Base-by-base conservation (phyloP, 2,329 filamentous ascomycete species). In the Colletotrichum truncatum region DNA sequence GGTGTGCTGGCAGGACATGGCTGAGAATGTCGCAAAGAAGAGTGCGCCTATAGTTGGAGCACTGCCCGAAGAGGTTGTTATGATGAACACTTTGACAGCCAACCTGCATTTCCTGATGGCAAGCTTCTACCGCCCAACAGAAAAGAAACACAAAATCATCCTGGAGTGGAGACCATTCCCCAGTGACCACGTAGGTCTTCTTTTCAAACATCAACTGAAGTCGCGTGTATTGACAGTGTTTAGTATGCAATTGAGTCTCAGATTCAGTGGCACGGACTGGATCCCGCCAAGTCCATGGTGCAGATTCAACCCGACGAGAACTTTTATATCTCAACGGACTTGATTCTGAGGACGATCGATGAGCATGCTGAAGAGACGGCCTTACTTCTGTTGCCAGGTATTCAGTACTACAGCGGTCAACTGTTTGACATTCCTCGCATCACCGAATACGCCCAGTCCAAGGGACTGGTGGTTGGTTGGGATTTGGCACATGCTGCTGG, bases 111-210 rank as follows among this genome's bases (percentile, higher is more conserved):
- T 97, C 14, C 81, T 96, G 72, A 89, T 97, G 89, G 90, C 91
- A 7, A 93, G 91, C 77, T 97, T 97, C 79, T 97, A 95, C 79
- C 84, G 81, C 56, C 93, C 93, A 0, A 91, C 84, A 0, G 73
- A 84, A 79, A 78, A 78, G 70, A 77, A 82, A 38, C 91, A 91
- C 80, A 96, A 95, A 80, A 91, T 97, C 68, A 91, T 97, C 55
- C 84, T 95, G n/a, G 93, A 97, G 77, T 93, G 92, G 77, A 94
- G 94, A 74, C 93, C 94, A 0, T 97, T 97, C 70, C 94, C 94
- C 0, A 94, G 91, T 76, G 94, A 97, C 73, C 89, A 92, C 76
- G 88, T 89, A 82, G 72, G 81, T 72, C 14, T 39, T n/a, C 21
- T n/a, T 45, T 6, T 25, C 9, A 4, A 67, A 16, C 58, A 23